phyloP scores from a whole-genome alignment of 768 basidiomycete genomes.

The Boletus rubroflammeus region DNA sequence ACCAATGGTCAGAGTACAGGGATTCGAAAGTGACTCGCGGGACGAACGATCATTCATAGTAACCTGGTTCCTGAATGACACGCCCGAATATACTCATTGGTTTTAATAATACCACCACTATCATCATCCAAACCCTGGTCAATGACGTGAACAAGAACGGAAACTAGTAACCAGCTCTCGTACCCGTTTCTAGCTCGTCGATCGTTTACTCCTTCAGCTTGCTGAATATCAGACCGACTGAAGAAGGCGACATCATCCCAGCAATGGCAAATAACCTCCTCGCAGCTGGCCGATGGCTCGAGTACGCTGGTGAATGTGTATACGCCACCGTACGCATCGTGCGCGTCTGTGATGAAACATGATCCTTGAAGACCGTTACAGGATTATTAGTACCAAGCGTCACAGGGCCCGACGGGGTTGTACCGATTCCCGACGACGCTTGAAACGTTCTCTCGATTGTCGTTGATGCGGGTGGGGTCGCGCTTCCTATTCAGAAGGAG shows the following conservation, averaged over 20 bases:
- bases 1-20: not conserved
- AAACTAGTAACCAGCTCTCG: conserved; percentile 41
- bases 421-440: conserved; percentile 49
- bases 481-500: conserved; percentile 44
- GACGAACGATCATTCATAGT: conserved; percentile 42
- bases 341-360: not conserved
- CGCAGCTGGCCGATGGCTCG: conserved; percentile 51
- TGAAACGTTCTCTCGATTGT: conserved; percentile 42
- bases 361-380: conserved; percentile 13
- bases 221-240: conserved; percentile 52
- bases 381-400: conserved; percentile 48
- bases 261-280: conserved; percentile 46
- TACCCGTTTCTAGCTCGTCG: not conserved
- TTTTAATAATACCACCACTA: conserved; percentile 41
- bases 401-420: conserved; percentile 34
- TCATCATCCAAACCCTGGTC: conserved; percentile 48
- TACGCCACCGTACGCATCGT: conserved; percentile 45
- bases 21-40: not conserved
- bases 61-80: conserved; percentile 50
- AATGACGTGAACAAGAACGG: conserved; percentile 63
- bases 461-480: conserved; percentile 33
- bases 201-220: conserved; percentile 31
- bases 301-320: conserved; percentile 47
- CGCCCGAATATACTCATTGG: conserved; percentile 56
- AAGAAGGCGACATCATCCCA: conserved; percentile 49